phyloP scores from a whole-genome alignment of 257 asterid genomes.

The Fraxinus americana region DNA sequence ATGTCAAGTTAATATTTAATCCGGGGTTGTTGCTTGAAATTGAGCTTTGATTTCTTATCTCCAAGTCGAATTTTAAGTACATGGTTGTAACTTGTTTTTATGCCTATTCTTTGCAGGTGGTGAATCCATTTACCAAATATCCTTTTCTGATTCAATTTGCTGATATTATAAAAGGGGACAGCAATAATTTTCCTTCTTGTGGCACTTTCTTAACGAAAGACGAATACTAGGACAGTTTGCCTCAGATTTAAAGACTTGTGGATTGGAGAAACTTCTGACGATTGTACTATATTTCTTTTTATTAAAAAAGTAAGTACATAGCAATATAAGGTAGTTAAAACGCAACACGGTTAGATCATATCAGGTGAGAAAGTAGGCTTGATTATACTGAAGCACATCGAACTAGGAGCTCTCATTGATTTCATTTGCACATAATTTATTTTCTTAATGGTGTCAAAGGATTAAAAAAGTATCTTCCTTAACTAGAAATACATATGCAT shows the following conservation, averaged over 20 bases:
- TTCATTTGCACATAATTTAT: background rate
- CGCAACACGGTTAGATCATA: background rate
- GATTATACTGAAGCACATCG: background rate
- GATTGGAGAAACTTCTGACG: background rate
- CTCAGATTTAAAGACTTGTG: background rate
- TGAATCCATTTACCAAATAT: conserved; percentile 96
- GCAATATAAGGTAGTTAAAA: background rate
- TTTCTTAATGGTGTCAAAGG: background rate
- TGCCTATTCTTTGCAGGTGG: conserved; percentile 61
- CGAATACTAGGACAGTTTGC: background rate
- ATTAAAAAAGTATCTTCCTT: conserved; percentile 35
- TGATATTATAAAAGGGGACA: background rate
- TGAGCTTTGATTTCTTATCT: background rate
- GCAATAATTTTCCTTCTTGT: background rate
- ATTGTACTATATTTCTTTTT: background rate
- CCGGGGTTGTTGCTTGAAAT: background rate
- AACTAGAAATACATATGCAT: conserved; percentile 69
- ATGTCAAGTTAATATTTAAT: background rate
- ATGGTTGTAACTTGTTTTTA: conserved; percentile 21
- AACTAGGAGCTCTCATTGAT: too few relatives aligned
- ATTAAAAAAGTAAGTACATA: background rate
- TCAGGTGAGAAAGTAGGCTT: background rate
- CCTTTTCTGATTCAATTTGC: conserved; percentile 42
- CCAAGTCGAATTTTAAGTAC: background rate
- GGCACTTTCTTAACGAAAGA: background rate